Evolutionary conservation across 768 basidiomycete species (phyloP).

Genomic region (Suillus plorans): DNA sequence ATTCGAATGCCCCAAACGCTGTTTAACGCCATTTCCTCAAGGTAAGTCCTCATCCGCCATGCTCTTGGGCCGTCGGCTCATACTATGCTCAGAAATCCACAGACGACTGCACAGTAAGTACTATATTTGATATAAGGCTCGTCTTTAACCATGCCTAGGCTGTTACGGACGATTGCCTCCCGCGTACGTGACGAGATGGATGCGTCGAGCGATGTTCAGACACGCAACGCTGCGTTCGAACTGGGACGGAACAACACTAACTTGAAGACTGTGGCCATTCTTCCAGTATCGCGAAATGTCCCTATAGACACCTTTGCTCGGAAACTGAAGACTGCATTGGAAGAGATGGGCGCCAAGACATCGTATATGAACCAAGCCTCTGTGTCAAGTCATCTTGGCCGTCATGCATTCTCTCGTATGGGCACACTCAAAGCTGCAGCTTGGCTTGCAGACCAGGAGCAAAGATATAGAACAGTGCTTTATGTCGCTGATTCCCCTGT

Average conservation of each 20-base stretch:
- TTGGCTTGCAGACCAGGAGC: conserved; percentile 96
- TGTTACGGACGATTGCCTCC: conserved; percentile 88
- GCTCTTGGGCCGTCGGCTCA: not conserved
- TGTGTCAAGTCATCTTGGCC: conserved; percentile 86
- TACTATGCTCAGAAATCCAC: conserved; percentile 59
- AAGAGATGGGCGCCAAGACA: conserved; percentile 91
- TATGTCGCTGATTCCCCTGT: conserved; percentile 97
- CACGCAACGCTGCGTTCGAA: conserved; percentile 54
- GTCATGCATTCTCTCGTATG: conserved; percentile 94
- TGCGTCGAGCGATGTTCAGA: conserved; percentile 50
- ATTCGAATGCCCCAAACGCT: conserved; percentile 96
- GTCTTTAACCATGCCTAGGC: conserved; percentile 35
- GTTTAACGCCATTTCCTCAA: conserved; percentile 94
- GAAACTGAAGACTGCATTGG: conserved; percentile 84
- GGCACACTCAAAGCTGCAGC: conserved; percentile 91
- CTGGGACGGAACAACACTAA: conserved; percentile 80
- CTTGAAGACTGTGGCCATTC: conserved; percentile 89
- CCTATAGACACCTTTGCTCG: conserved; percentile 89
- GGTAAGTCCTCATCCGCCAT: conserved; percentile 41
- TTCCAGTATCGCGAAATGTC: conserved; percentile 84
- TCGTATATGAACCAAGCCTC: conserved; percentile 93
- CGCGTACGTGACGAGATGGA: conserved; percentile 86
- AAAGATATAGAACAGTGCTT: conserved; percentile 88
- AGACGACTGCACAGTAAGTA: conserved; percentile 78
- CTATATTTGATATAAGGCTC: conserved; percentile 1